Conservation (phyloP, 148 eudicot genomes). For the Vaccinium macrocarpon region DNA sequence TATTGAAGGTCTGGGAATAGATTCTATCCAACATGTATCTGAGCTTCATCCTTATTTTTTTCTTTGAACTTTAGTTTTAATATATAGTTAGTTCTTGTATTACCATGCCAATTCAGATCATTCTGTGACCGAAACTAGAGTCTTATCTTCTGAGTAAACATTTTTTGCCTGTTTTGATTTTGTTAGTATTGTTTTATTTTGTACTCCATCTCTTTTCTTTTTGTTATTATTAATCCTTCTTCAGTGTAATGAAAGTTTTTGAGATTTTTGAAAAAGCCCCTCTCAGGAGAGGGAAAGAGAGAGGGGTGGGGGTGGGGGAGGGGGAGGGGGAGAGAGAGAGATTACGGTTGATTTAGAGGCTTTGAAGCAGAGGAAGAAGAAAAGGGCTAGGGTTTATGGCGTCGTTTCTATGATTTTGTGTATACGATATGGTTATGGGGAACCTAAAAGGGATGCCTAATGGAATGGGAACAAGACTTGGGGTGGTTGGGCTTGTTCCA, state of each 20-base stretch:
- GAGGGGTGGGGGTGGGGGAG: too few relatives aligned
- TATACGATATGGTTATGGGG: too few relatives aligned
- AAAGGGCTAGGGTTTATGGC: too few relatives aligned
- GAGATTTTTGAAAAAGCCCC: not conserved
- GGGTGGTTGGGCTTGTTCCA: too few relatives aligned
- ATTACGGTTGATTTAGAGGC: too few relatives aligned
- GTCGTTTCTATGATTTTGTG: too few relatives aligned
- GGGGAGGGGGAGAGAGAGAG: too few relatives aligned
- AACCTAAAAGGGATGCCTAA: too few relatives aligned
- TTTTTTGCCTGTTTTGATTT: not conserved
- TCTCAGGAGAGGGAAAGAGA: too few relatives aligned
- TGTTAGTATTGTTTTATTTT: not conserved
- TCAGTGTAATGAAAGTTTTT: not conserved
- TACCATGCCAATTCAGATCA: conserved; percentile 8
- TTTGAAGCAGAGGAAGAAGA: too few relatives aligned
- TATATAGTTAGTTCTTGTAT: not conserved
- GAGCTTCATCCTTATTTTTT: conserved; percentile 6
- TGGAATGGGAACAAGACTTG: too few relatives aligned
- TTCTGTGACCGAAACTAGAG: not conserved
- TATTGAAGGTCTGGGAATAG: conserved; percentile 9
- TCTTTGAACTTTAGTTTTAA: not conserved
- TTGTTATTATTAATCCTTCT: not conserved
- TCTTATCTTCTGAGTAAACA: not conserved
- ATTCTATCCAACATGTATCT: conserved; percentile 15
- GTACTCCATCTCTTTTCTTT: too few relatives aligned